phyloP scores from a whole-genome alignment of 306 rosid genomes.

The Lagenaria siceraria region DNA sequence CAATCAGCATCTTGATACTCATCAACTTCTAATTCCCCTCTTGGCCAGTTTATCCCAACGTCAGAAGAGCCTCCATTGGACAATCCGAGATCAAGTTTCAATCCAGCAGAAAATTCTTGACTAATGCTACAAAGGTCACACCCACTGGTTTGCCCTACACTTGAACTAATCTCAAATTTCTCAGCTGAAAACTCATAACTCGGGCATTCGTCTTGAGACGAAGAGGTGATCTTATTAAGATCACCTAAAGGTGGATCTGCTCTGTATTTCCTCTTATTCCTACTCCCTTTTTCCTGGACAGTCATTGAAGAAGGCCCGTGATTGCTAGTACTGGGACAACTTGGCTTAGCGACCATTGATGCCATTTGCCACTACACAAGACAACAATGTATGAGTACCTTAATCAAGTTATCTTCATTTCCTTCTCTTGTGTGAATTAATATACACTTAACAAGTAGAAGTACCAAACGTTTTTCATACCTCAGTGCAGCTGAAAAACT shows the following conservation, averaged over 20 bases:
- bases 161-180: constrained; percentile 35
- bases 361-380: constrained; percentile 62
- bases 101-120: constrained; percentile 48
- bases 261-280: constrained; percentile 91
- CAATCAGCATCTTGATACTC: constrained; percentile 68
- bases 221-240: constrained; percentile 31
- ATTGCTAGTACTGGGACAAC: constrained; percentile 24
- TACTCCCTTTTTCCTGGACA: constrained; percentile 67
- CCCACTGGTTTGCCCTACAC: constrained; percentile 30
- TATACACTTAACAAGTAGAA: not conserved
- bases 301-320: constrained; percentile 46
- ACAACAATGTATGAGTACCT: constrained; percentile 14
- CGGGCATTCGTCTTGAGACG: constrained; percentile 46
- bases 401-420: constrained; percentile 8
- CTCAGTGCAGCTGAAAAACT: constrained; percentile 17
- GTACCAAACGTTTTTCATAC: constrained; percentile 11
- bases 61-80: constrained; percentile 39
- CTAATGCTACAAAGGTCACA: constrained; percentile 40
- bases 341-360: constrained; percentile 48
- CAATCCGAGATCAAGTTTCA: constrained; percentile 79
- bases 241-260: constrained; percentile 77
- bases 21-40: constrained; percentile 49
- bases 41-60: constrained; percentile 30
- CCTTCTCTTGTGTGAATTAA: not conserved
- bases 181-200: constrained; percentile 76